Base-by-base conservation (phyloP, 2,329 filamentous ascomycete species). In the Orbilia quercus region DNA sequence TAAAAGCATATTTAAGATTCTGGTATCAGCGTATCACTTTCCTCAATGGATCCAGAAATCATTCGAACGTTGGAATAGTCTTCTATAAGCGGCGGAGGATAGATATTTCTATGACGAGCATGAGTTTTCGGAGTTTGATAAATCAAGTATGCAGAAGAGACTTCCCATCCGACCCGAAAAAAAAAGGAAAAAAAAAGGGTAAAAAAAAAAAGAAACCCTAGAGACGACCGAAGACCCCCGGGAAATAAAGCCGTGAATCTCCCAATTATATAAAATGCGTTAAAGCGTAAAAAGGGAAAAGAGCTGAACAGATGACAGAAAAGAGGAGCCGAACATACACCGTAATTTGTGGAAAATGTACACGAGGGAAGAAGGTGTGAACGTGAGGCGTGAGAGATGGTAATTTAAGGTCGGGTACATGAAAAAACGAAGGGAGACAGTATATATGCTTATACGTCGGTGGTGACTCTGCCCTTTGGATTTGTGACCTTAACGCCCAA, bases 401-500 rank as follows among this genome's bases (percentile, higher is more conserved):
- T 72, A 65, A 64, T 72, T 64, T 47, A 45, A 47, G 48, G 47
- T 51, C 55, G 55, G 28, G 64, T 69, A 69, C 64, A 69, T 69
- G 44, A 50, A n/a, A n/a, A n/a, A 40, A 25, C 14, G 23, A 60
- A 44, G n/a, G 44, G 40, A n/a, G 53, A 55, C 44, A 25, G 40
- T 51, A 53, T 28, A 48, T 25, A 58, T 31, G 65, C 63, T 87
- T 88, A 90, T 81, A 89, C 86, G 89, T 99, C 95, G 80, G 92
- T 96, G 80, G 94, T 96, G 84, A 99, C 90, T 88, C 94, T 96
- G 82, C 93, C 95, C 91, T 97, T 96, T 85, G 91, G 84, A 88
- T 99, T 99, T 83, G 95, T 99, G 84, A 99, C 94, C 91, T 99
- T 99, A 83, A 99, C 95, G 82, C 93, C 92, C 82, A 99, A 86